Evolutionary conservation across 1,284 basidiomycete genomes (phyloP), one percentile per base, ranked within the genome.

Genomic region (Heterobasidion irregulare): DNA sequence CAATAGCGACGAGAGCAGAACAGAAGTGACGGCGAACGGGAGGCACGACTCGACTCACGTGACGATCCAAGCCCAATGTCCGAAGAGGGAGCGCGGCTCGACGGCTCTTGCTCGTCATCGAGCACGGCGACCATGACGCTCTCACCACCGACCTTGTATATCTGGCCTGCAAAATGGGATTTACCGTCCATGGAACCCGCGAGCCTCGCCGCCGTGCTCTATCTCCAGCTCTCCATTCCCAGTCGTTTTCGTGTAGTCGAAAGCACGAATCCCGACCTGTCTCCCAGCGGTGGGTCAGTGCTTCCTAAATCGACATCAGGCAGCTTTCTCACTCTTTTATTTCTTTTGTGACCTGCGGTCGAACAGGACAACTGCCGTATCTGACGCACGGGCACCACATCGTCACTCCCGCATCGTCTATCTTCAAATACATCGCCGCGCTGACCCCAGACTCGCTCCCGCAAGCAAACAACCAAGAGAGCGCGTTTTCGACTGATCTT

Each of bases 101-200:
- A 13, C 26, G 47, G 44, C 18, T 15, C 44, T 15, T 9, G 44
- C 44, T 18, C 19, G 10, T 26, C 50, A 15, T 12, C 12, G 38
- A 41, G 6, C 38, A 12, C 47, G 45, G 33, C 53, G 45, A 16
- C 51, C 19, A 34, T 35, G 46, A n/a, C 44, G 34, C 38, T 41
- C n/a, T 7, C 52, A 38, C 34, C 33, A 16, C 59, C 56, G 13
- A 61, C 59, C 6, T 69, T 92, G 13, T 73, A 89, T 65, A 70
- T 89, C 57, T 90, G 86, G 85, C 86, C 89, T 3, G 72, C 74
- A 2, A 69, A 75, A 64, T 88, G 80, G 78, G 73, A 72, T 47
- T 66, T 87, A 6, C 77, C 80, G 33, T 88, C 88, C 1, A 71
- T 83, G 52, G 86, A 91, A 56, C 77, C 86, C 0, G 66, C 75